Evolutionary conservation across 163 green algal species (phyloP), one percentile per base, ranked within the genome.

Genomic region (Scenedesmus sp.): DNA sequence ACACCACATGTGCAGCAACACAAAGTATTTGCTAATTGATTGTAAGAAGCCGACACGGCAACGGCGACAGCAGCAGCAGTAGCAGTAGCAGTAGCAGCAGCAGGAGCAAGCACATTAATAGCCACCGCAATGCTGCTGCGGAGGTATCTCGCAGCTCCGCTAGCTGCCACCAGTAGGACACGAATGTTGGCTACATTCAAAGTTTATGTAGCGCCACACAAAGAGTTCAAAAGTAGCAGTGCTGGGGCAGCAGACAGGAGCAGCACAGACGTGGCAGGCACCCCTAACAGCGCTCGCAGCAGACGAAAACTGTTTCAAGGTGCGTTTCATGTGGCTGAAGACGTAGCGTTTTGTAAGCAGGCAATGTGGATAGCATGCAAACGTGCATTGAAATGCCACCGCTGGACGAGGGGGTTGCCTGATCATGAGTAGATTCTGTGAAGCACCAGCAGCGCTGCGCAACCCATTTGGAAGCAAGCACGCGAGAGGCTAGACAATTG

Each of bases 1-100:
- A n/a, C n/a, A n/a, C n/a, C n/a, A 56, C 46, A 56, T 56, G 46
- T 56, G 46, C 46, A n/a, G n/a, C n/a, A n/a, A n/a, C n/a, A n/a
- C n/a, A n/a, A n/a, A n/a, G n/a, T n/a, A n/a, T n/a, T n/a, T n/a
- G n/a, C n/a, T n/a, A n/a, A n/a, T n/a, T n/a, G n/a, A n/a, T n/a
- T n/a, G n/a, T n/a, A n/a, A n/a, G n/a, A n/a, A n/a, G 56, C 93
- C 85, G 76, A 94, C 83, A 15, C n/a, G 49, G 59, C 49, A 87
- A 51, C 30, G 49, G 70, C 30, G 13, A 26, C 43, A 81, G 56
- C 56, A 70, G 56, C 7, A 70, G 53, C 10, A 24, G 53, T 13
- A 37, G 46, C 49, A 87, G 81, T 40, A 46, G 73, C 68, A 61
- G 61, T 13, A 61, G 56, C 61, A 81, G 26, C 82, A 80, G 20